Evolutionary conservation across 345 rosid species (phyloP).

Genomic region (Triadica sebifera): DNA sequence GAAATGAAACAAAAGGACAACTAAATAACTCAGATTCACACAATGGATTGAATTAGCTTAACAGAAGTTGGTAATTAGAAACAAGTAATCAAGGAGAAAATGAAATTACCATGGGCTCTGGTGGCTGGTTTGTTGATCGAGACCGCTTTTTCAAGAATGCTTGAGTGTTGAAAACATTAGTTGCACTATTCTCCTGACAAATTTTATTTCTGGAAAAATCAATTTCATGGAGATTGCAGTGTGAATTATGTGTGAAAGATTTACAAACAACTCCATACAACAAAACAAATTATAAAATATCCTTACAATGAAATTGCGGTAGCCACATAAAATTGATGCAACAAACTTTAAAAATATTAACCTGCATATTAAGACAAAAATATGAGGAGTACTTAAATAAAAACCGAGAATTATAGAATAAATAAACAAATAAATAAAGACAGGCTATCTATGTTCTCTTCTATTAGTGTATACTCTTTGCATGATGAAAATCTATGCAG

Average conservation of each 20-base stretch:
- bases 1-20: not conserved
- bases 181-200: conserved; percentile 69
- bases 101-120: conserved; percentile 79
- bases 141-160: conserved; percentile 92
- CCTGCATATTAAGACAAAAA: conserved; percentile 51
- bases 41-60: not conserved
- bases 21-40: not conserved
- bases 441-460: not conserved
- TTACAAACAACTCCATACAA: conserved; percentile 18
- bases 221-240: conserved; percentile 8
- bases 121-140: conserved; percentile 84
- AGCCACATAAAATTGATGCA: conserved; percentile 93
- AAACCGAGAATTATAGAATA: not conserved
- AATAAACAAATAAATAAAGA: not conserved
- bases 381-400: not conserved
- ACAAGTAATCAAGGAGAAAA: conserved; percentile 1
- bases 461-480: not conserved
- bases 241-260: not conserved
- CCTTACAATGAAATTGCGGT: conserved; percentile 95
- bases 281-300: conserved; percentile 11
- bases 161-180: conserved; percentile 69
- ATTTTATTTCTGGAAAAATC: conserved; percentile 16
- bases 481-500: conserved; percentile 1
- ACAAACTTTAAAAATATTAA: conserved; percentile 87
- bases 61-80: not conserved